A percentile compares a stretch with the other conserved stretches of the same genome.
These are phyloP conservation scores for Hylodesmum podocarpum DNA, from an alignment of 306 rosid species.

Conservation along the genomic window DNA sequence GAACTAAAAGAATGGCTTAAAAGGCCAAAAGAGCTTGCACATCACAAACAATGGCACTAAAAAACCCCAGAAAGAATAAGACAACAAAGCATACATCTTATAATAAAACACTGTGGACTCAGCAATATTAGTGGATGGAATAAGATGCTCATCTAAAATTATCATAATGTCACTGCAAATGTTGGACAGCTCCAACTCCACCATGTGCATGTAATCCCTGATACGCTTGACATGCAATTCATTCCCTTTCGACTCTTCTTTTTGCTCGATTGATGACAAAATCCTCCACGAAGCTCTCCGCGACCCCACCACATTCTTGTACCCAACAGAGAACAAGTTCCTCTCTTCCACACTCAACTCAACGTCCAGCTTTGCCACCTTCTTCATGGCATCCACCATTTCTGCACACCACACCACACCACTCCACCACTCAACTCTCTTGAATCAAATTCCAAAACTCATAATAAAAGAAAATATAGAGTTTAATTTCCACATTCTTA, in stretches of 20 bases:
- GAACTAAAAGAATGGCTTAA: neutral
- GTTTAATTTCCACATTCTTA: neutral
- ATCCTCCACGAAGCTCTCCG: conserved; percentile 51
- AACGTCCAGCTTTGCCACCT: conserved; percentile 38
- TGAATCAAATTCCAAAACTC: conserved; percentile 17
- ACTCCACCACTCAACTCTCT: neutral
- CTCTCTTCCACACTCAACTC: conserved; percentile 52
- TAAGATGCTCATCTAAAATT: conserved; percentile 48
- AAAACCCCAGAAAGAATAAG: neutral
- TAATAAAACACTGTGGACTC: conserved; percentile 43
- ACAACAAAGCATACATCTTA: conserved; percentile 39
- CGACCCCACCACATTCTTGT: conserved; percentile 48
- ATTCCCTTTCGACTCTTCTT: conserved; percentile 47
- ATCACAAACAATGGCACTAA: neutral
- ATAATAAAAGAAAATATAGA: neutral
- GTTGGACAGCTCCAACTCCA: conserved; percentile 44
- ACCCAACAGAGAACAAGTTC: conserved; percentile 45
- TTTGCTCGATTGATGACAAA: conserved; percentile 43
- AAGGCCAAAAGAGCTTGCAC: neutral
- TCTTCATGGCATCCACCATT: conserved; percentile 46
- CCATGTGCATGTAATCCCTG: conserved; percentile 34
- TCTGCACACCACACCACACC: conserved; percentile 37
- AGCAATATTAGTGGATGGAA: conserved; percentile 38
- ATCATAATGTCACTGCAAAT: conserved; percentile 50
- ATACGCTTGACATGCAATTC: conserved; percentile 36